These are phyloP conservation scores for Ascochyta lentis DNA, from an alignment of 2,329 filamentous ascomycete species.

Conservation along the genomic window DNA sequence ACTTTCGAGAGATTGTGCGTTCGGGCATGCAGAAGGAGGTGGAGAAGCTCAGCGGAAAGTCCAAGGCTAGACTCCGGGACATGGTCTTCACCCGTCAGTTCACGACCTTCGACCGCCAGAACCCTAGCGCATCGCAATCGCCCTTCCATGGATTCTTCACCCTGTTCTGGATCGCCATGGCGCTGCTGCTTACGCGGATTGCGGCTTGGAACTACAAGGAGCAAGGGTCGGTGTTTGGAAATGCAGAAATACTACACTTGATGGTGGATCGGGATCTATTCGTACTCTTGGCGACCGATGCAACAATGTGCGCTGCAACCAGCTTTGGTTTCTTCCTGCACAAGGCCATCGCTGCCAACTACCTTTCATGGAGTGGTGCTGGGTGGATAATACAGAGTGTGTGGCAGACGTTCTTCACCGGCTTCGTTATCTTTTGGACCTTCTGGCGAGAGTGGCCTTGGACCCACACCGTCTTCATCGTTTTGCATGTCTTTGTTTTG, in stretches of 20 bases:
- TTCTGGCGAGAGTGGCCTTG: constrained; percentile 79
- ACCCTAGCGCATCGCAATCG: constrained; percentile 67
- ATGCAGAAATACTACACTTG: constrained; percentile 72
- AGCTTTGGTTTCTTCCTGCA: constrained; percentile 72
- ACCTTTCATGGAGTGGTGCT: constrained; percentile 68
- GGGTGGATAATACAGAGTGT: constrained; percentile 79
- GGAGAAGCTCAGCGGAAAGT: constrained; percentile 40
- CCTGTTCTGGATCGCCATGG: constrained; percentile 76
- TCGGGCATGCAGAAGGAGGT: constrained; percentile 54
- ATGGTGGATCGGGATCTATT: constrained; percentile 67
- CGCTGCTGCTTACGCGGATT: constrained; percentile 70
- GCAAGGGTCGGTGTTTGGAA: constrained; percentile 73
- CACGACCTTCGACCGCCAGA: constrained; percentile 77
- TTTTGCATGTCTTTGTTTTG: constrained; percentile 76
- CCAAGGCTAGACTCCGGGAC: constrained; percentile 56
- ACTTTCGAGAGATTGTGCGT: constrained; percentile 56
- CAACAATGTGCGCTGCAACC: constrained; percentile 70
- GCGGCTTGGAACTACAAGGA: constrained; percentile 71
- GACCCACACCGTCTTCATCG: constrained; percentile 81
- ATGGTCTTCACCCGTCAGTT: constrained; percentile 76
- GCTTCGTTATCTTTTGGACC: constrained; percentile 68
- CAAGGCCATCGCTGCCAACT: constrained; percentile 63
- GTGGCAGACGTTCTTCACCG: constrained; percentile 73
- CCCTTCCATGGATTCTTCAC: constrained; percentile 82
- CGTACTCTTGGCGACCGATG: constrained; percentile 67